phyloP scores from a whole-genome alignment of 495 filamentous ascomycete species.

The Neurospora sp. region DNA sequence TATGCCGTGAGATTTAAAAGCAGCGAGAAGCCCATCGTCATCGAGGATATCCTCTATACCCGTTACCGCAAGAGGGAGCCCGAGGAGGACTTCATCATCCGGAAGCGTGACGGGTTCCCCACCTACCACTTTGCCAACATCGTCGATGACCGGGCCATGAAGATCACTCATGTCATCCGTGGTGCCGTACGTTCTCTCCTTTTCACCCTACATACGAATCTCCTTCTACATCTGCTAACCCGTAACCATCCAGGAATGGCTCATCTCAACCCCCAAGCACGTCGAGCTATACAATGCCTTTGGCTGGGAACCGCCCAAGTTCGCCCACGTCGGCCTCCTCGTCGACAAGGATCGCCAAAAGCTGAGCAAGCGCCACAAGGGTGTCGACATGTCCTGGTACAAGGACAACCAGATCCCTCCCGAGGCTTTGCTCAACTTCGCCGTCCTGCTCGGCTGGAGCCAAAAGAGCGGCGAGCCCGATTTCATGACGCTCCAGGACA shows the following conservation, averaged over 20 bases:
- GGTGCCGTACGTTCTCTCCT: constrained; percentile 35
- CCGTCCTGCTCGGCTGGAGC: constrained; percentile 77
- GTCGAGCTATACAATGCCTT: constrained; percentile 80
- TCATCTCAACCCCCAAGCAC: constrained; percentile 86
- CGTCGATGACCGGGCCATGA: constrained; percentile 88
- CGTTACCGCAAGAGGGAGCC: constrained; percentile 34
- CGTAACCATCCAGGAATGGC: constrained; percentile 55
- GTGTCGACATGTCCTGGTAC: constrained; percentile 60
- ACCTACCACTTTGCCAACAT: constrained; percentile 98
- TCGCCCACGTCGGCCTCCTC: constrained; percentile 83
- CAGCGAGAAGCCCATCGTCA: constrained; percentile 45
- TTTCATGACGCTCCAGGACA: constrained; percentile 57
- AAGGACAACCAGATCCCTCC: constrained; percentile 61
- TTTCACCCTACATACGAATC: neutral
- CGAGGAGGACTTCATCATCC: constrained; percentile 56
- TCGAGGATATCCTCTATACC: constrained; percentile 70
- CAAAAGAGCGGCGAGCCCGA: constrained; percentile 41
- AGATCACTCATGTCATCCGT: constrained; percentile 89
- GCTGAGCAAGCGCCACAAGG: constrained; percentile 75
- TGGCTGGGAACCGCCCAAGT: constrained; percentile 71
- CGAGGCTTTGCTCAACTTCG: constrained; percentile 69
- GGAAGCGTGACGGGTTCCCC: constrained; percentile 84
- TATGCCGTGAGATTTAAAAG: constrained; percentile 69
- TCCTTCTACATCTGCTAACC: neutral
- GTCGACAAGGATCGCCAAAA: constrained; percentile 68